Conservation (phyloP, 352 stramenopile species). For the Pythium oligandrum region DNA sequence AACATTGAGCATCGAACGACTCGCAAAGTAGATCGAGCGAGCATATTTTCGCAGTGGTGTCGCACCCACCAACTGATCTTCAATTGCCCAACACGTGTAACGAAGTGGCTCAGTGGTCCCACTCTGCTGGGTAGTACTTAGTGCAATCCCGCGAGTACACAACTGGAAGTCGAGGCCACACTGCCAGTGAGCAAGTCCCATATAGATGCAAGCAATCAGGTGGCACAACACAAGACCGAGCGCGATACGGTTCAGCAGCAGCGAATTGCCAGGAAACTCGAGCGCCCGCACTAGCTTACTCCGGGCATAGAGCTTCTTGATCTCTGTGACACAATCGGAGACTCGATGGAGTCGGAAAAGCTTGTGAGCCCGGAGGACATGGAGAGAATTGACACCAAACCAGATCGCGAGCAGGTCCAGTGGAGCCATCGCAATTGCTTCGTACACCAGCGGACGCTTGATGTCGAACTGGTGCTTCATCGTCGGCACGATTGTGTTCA, state of each 20-base stretch:
- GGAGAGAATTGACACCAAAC: constrained; percentile 45
- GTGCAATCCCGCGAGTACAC: constrained; percentile 22
- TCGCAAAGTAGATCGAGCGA: constrained; percentile 53
- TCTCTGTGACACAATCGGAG: constrained; percentile 30
- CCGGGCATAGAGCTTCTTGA: constrained; percentile 42
- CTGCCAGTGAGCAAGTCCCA: constrained; percentile 59
- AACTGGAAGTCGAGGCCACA: constrained; percentile 54
- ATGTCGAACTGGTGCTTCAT: constrained; percentile 28
- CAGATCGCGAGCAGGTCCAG: constrained; percentile 39
- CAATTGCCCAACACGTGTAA: constrained; percentile 67
- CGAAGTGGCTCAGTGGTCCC: background rate
- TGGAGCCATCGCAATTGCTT: constrained; percentile 43
- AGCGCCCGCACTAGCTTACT: constrained; percentile 40
- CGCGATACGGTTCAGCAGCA: constrained; percentile 45
- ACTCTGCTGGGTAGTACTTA: background rate
- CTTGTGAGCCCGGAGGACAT: constrained; percentile 48
- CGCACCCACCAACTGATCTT: constrained; percentile 53
- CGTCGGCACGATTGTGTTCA: constrained; percentile 54
- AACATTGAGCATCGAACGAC: constrained; percentile 45
- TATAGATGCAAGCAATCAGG: constrained; percentile 60
- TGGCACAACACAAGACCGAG: constrained; percentile 44
- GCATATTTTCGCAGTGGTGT: constrained; percentile 42
- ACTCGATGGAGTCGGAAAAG: constrained; percentile 55
- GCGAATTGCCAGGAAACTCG: constrained; percentile 48
- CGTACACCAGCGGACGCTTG: constrained; percentile 29